Evolutionary conservation across 1,284 basidiomycete genomes (phyloP).

Genomic region (Puccinia triticina): DNA sequence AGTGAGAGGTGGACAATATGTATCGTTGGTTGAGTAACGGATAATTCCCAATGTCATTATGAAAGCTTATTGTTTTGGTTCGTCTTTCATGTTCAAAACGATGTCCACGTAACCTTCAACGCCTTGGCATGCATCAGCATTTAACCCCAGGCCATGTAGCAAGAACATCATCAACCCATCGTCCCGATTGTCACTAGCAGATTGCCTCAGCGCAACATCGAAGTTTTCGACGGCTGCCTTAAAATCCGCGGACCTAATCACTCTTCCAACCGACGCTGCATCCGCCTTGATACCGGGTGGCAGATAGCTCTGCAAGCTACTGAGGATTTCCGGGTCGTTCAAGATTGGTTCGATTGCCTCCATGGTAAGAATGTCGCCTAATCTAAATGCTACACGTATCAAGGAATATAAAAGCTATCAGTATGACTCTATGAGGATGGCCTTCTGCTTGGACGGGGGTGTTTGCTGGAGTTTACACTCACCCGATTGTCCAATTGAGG

Average conservation of each 20-base stretch:
- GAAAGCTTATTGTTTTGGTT: not conserved
- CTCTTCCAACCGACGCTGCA: constrained; percentile 13
- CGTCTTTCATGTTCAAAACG: not conserved
- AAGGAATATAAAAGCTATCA: not conserved
- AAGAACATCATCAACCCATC: constrained; percentile 39
- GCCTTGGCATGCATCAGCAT: constrained; percentile 16
- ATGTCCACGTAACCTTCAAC: constrained; percentile 31
- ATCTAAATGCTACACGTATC: constrained; percentile 1
- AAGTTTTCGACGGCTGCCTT: constrained; percentile 3
- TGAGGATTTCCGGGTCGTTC: constrained; percentile 48
- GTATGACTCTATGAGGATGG: not conserved
- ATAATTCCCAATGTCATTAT: not conserved
- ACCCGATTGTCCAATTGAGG: constrained; percentile 13
- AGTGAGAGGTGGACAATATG: not conserved
- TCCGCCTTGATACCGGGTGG: constrained; percentile 48
- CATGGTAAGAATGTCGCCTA: constrained; percentile 29
- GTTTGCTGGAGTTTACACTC: not conserved
- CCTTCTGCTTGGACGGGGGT: not conserved
- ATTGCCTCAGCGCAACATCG: constrained; percentile 22
- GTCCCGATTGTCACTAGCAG: not conserved
- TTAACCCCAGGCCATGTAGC: constrained; percentile 28
- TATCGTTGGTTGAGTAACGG: not conserved
- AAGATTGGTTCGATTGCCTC: constrained; percentile 23
- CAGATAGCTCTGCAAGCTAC: constrained; percentile 52
- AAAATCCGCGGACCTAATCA: constrained; percentile 25